These are phyloP conservation scores for Pyrenochaeta sp. DNA, from an alignment of 2,329 filamentous ascomycete genomes.

Conservation along the genomic window DNA sequence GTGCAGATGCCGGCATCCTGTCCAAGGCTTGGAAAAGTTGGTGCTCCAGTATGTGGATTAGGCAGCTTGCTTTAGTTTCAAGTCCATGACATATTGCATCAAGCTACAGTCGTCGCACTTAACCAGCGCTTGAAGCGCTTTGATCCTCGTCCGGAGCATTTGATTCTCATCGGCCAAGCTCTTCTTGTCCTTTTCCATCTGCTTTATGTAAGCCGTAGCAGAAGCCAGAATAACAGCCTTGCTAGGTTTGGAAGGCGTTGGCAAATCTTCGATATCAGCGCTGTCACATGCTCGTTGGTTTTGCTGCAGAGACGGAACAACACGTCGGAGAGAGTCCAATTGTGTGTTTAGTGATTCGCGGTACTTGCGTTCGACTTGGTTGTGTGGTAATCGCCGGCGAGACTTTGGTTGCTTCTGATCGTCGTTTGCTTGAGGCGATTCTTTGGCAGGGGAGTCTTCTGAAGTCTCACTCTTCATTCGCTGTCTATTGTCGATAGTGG, in stretches of 20 bases:
- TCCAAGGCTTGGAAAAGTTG: background rate
- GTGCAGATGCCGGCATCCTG: slow-evolving; percentile 21
- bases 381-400: slow-evolving; percentile 52
- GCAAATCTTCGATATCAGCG: slow-evolving; percentile 55
- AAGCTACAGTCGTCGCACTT: slow-evolving; percentile 58
- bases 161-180: slow-evolving; percentile 50
- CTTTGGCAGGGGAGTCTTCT: slow-evolving; percentile 37
- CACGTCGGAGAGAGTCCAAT: slow-evolving; percentile 52
- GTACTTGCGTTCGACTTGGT: slow-evolving; percentile 58
- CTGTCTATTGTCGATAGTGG: slow-evolving; percentile 23
- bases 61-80: slow-evolving; percentile 46
- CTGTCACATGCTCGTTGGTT: slow-evolving; percentile 44
- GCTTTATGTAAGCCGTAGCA: slow-evolving; percentile 57
- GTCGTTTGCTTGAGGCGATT: slow-evolving; percentile 25
- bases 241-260: slow-evolving; percentile 52
- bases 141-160: slow-evolving; percentile 49
- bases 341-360: slow-evolving; percentile 58
- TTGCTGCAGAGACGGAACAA: slow-evolving; percentile 53
- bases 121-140: slow-evolving; percentile 55
- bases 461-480: slow-evolving; percentile 45
- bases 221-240: slow-evolving; percentile 59
- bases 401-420: slow-evolving; percentile 46
- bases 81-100: slow-evolving; percentile 54
- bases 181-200: slow-evolving; percentile 55
- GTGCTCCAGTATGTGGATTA: background rate